Evolutionary conservation across 2,329 filamentous ascomycete species (phyloP), one percentile per base, ranked within the genome.

Genomic region (Ascosphaera acerosa): DNA sequence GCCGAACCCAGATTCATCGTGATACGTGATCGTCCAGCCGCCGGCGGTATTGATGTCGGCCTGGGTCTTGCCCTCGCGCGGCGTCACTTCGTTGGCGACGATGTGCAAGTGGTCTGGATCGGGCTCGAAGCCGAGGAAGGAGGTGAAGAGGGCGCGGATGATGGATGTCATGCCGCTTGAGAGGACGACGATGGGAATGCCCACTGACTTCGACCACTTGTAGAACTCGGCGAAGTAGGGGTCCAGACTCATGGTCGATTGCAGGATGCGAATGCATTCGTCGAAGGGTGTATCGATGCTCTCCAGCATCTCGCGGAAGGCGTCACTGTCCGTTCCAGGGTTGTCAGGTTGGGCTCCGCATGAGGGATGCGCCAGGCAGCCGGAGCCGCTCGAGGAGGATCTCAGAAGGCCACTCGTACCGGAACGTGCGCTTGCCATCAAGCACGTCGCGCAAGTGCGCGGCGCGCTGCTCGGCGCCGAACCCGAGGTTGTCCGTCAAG

Each of bases 141-240:
- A 70, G 38, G 73, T 65, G 36, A 97, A 61, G 39, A 94, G 61
- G 10, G 76, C 78, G 37, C 71, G 68, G 49, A 97, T 92, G 42
- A 94, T 68, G 22, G 84, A 84, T 42, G 70, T 64, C 87, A 97
- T 94, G 39, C 87, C 87, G 28, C 76, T 78, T 38, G 76, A 87
- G 19, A 97, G 61, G 15, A 97, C 76, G 14, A 94, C 81, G 38
- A 92, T 75, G 16, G 87, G 87, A 10, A 94, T 70, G 48, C 90
- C 82, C 54, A 84, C 71, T 38, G 62, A 60, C 37, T 70, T 64
- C 18, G 74, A 66, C 77, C 80, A 97, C 41, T 68, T 54, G 55
- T 81, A 84, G 55, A 94, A 97, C 42, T 75, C 68, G 45, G 68
- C 69, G 61, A 94, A 97, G 42, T 72, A 62, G 1, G 81, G 78